Conservation (phyloP, 768 basidiomycete species). For the Suillus decipiens region DNA sequence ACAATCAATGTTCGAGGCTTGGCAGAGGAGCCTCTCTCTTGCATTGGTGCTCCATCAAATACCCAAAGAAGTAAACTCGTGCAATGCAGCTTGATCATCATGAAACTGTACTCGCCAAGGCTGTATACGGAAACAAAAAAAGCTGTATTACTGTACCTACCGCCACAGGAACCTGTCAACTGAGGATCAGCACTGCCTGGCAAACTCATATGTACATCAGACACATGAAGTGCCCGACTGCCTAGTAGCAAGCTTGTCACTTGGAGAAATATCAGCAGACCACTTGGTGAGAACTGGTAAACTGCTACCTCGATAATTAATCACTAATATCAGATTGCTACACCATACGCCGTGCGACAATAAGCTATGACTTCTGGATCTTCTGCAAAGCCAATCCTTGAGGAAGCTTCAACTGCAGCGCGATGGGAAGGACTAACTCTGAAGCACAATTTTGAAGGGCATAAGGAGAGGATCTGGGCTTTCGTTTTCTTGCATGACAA, state of each 20-base stretch:
- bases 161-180: neutral
- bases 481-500: neutral
- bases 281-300: neutral
- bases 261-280: neutral
- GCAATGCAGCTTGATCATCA: neutral
- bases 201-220: neutral
- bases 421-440: neutral
- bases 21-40: neutral
- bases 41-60: neutral
- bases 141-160: neutral
- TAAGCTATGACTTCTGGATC: neutral
- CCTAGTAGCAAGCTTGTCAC: neutral
- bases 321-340: neutral
- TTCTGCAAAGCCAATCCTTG: neutral
- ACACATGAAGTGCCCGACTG: neutral
- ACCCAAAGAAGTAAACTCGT: neutral
- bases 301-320: neutral
- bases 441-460: neutral
- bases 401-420: neutral
- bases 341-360: neutral
- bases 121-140: neutral
- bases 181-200: neutral
- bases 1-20: neutral
- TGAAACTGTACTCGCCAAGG: neutral
- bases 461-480: neutral